These are phyloP conservation scores for Colletotrichum sansevieriae DNA, from an alignment of 2,329 filamentous ascomycete species.

Conservation along the genomic window DNA sequence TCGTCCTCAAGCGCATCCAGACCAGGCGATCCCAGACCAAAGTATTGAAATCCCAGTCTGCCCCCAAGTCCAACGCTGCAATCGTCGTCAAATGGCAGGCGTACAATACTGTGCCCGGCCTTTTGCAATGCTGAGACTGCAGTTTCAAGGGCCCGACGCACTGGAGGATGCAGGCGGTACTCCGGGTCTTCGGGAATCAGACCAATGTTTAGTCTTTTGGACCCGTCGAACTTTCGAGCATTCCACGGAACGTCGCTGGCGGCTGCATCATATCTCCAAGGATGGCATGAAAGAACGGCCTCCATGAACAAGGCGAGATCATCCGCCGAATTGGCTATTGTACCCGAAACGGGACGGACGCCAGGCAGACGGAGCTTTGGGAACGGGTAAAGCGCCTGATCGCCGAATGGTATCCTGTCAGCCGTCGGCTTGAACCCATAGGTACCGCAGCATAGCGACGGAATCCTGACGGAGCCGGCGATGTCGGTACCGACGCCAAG, in stretches of 20 bases:
- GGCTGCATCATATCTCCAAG: constrained; percentile 60
- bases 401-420: constrained; percentile 45
- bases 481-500: constrained; percentile 59
- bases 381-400: constrained; percentile 28
- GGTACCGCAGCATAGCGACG: constrained; percentile 58
- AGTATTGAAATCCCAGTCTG: constrained; percentile 57
- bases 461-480: constrained; percentile 58
- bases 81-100: constrained; percentile 47
- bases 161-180: constrained; percentile 64
- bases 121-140: constrained; percentile 54
- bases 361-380: constrained; percentile 41
- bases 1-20: constrained; percentile 49
- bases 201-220: constrained; percentile 58
- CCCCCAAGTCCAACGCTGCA: constrained; percentile 48
- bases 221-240: constrained; percentile 38
- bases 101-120: constrained; percentile 60
- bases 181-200: constrained; percentile 60
- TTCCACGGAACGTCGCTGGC: constrained; percentile 62
- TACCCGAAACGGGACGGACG: constrained; percentile 56
- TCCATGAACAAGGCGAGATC: constrained; percentile 58
- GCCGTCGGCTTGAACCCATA: constrained; percentile 59
- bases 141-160: constrained; percentile 58
- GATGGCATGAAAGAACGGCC: constrained; percentile 53
- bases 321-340: constrained; percentile 55
- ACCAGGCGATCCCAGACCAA: constrained; percentile 50